Percentiles rank a stretch among this genome's conserved stretches.
phyloP scores from a whole-genome alignment of 371 early-diverging fungal species.

The Apophysomyces variabilis region DNA sequence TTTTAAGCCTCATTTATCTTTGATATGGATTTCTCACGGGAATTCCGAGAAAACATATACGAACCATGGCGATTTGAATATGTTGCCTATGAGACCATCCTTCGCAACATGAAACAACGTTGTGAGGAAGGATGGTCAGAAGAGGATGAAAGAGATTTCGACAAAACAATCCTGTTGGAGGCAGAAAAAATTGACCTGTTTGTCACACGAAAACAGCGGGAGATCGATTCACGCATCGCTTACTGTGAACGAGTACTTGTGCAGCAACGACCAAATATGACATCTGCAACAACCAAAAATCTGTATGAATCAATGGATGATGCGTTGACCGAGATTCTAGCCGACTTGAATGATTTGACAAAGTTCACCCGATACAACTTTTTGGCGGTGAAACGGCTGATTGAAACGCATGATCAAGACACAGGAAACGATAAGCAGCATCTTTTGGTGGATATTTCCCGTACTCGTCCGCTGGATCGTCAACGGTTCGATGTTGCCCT shows the following conservation, averaged over 20 bases:
- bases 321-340: slow-evolving; percentile 78
- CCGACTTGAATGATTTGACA: slow-evolving; percentile 88
- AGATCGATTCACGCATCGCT: slow-evolving; percentile 84
- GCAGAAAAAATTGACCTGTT: slow-evolving; percentile 78
- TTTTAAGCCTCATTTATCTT: slow-evolving; percentile 9
- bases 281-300: slow-evolving; percentile 21
- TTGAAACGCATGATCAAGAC: slow-evolving; percentile 90
- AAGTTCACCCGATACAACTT: slow-evolving; percentile 96
- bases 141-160: slow-evolving; percentile 83
- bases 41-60: slow-evolving; percentile 71
- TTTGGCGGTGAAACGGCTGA: slow-evolving; percentile 91
- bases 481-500: slow-evolving; percentile 82
- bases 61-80: slow-evolving; percentile 90
- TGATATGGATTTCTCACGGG: slow-evolving; percentile 86
- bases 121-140: slow-evolving; percentile 56
- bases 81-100: slow-evolving; percentile 81
- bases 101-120: slow-evolving; percentile 69
- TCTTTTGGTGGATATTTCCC: slow-evolving; percentile 34
- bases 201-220: slow-evolving; percentile 76
- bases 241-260: slow-evolving; percentile 64
- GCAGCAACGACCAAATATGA: slow-evolving; percentile 30
- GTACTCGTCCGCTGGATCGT: slow-evolving; percentile 38
- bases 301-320: slow-evolving; percentile 67
- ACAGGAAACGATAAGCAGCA: slow-evolving; percentile 26
- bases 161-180: slow-evolving; percentile 82